These are phyloP conservation scores for Nymphaea thermarum DNA, from an alignment of 164 flowering plant species.

Conservation along the genomic window DNA sequence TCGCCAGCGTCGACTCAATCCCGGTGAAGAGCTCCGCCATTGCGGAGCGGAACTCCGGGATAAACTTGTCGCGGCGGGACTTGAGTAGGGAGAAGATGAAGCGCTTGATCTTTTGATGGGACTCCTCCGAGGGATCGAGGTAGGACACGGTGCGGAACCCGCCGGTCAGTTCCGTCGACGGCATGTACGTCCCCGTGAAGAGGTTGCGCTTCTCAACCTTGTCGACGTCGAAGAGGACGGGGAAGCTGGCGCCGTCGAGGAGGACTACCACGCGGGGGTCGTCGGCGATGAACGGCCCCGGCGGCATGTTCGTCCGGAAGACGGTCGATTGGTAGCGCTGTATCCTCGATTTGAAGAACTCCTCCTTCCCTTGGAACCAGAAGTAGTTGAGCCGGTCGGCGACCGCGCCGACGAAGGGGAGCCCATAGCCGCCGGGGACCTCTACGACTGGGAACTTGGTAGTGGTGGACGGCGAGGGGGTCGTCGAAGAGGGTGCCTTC, in stretches of 20 bases:
- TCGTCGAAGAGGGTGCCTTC: conserved; percentile 5
- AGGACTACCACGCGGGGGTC: conserved; percentile 53
- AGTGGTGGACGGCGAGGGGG: background rate
- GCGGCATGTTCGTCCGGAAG: conserved; percentile 73
- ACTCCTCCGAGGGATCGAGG: conserved; percentile 72
- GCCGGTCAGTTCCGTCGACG: conserved; percentile 67
- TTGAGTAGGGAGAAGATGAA: conserved; percentile 47
- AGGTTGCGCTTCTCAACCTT: conserved; percentile 71
- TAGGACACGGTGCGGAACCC: conserved; percentile 68
- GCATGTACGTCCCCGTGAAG: conserved; percentile 79
- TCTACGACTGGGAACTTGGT: conserved; percentile 25
- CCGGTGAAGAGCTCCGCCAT: conserved; percentile 31
- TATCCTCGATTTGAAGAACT: conserved; percentile 46
- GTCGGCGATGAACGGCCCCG: conserved; percentile 54
- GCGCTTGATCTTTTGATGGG: conserved; percentile 54
- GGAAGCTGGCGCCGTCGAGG: conserved; percentile 72
- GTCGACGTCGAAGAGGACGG: conserved; percentile 58
- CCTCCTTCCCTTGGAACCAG: conserved; percentile 51
- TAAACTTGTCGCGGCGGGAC: conserved; percentile 28
- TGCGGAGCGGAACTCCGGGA: conserved; percentile 50
- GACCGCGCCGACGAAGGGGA: conserved; percentile 56
- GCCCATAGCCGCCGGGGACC: conserved; percentile 41
- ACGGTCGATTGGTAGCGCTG: conserved; percentile 65
- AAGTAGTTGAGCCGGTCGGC: conserved; percentile 56
- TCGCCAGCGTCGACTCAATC: conserved; percentile 37